phyloP scores from a whole-genome alignment of 202 grass and related monocot species.

The Zizania palustris region DNA sequence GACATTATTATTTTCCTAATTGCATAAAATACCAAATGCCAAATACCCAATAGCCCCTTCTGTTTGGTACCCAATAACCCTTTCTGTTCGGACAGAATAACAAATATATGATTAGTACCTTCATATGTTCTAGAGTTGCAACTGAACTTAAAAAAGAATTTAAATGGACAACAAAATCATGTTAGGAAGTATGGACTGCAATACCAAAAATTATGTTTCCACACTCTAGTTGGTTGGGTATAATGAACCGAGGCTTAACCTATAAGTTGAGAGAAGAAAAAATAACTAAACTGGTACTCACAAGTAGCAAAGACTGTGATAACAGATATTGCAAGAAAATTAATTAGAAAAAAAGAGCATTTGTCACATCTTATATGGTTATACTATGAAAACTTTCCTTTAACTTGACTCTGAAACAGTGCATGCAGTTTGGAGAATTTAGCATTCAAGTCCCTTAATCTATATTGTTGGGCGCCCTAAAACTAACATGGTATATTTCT shows the following conservation, averaged over 20 bases:
- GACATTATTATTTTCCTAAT: too few relatives aligned
- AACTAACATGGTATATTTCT: too few relatives aligned
- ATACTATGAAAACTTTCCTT: slow-evolving; percentile 76
- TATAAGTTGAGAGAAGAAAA: slow-evolving; percentile 34
- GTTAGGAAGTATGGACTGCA: neutral
- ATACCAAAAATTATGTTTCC: slow-evolving; percentile 91
- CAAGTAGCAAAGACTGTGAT: neutral
- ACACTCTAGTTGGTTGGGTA: slow-evolving; percentile 83
- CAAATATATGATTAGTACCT: neutral
- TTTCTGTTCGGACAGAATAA: too few relatives aligned
- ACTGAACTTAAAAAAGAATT: neutral
- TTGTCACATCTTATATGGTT: too few relatives aligned
- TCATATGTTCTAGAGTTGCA: neutral
- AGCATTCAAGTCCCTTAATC: too few relatives aligned
- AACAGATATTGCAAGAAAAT: neutral
- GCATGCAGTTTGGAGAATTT: too few relatives aligned
- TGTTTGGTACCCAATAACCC: slow-evolving; percentile 39
- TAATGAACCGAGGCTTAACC: slow-evolving; percentile 72
- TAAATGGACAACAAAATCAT: slow-evolving; percentile 27
- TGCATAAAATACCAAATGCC: too few relatives aligned
- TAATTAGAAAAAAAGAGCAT: neutral
- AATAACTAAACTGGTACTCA: neutral
- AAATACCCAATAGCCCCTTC: slow-evolving; percentile 91
- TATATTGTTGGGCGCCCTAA: too few relatives aligned
- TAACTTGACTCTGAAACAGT: slow-evolving; percentile 87